Percentiles rank a stretch among this genome's conserved stretches.
Conservation (phyloP, 2,329 filamentous ascomycete genomes). For the Aschersonia sp. region DNA sequence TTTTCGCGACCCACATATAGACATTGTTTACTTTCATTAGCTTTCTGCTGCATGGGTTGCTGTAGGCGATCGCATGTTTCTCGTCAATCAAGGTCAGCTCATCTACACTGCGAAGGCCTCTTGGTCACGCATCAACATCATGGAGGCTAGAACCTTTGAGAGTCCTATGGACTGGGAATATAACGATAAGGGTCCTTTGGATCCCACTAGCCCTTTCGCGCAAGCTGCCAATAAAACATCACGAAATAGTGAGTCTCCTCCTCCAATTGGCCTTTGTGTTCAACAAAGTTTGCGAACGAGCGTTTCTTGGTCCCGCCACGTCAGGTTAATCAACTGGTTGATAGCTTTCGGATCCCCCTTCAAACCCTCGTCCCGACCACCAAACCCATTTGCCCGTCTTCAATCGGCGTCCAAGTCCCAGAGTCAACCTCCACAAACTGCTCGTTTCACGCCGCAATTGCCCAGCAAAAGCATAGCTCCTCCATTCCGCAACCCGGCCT, state of each 20-base stretch:
- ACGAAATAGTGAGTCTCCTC: constrained; percentile 24
- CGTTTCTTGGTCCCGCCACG: no score
- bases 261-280: neutral
- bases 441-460: constrained; percentile 30
- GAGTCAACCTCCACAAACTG: constrained; percentile 23
- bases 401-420: constrained; percentile 26
- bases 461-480: constrained; percentile 28
- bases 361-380: constrained; percentile 16
- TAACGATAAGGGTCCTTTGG: constrained; percentile 39
- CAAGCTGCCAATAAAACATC: constrained; percentile 29
- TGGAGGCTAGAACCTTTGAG: constrained; percentile 43
- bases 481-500: constrained; percentile 48
- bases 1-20: constrained; percentile 2
- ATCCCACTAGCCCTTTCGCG: constrained; percentile 47
- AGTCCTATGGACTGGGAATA: constrained; percentile 56
- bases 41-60: constrained; percentile 8
- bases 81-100: no score
- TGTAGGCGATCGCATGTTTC: neutral
- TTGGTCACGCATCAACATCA: constrained; percentile 11
- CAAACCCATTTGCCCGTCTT: constrained; percentile 20
- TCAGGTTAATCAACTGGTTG: no score
- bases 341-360: constrained; percentile 23
- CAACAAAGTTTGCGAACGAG: no score
- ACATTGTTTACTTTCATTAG: constrained; percentile 19
- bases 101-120: constrained; percentile 1